A percentile compares a stretch with the other conserved stretches of the same genome.
Evolutionary conservation across 768 basidiomycete genomes (phyloP).

Genomic region (Tephrocybe rancida): DNA sequence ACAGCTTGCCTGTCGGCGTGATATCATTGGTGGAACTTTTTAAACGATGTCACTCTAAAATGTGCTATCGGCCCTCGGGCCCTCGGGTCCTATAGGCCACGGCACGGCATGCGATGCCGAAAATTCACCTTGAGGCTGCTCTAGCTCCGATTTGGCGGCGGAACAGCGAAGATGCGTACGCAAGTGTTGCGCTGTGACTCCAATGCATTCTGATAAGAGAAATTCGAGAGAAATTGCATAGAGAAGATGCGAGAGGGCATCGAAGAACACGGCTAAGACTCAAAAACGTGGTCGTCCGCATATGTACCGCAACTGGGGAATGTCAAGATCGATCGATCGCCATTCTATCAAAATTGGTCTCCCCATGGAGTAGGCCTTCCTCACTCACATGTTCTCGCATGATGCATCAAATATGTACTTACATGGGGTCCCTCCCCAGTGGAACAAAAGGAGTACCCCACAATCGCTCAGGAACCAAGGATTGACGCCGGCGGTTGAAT

Average conservation of each 20-base stretch:
- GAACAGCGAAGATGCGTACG: too few relatives aligned
- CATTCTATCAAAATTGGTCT: background rate
- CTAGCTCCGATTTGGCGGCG: too few relatives aligned
- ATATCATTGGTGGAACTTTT: too few relatives aligned
- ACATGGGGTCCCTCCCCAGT: too few relatives aligned
- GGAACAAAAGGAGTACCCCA: background rate
- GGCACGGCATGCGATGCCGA: too few relatives aligned
- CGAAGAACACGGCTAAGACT: background rate
- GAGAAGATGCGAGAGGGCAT: background rate
- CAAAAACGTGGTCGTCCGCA: background rate
- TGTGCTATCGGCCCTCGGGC: too few relatives aligned
- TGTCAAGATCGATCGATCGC: background rate
- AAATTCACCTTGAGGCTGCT: too few relatives aligned
- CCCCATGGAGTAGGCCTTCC: background rate
- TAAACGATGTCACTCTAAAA: too few relatives aligned
- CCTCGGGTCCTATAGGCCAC: too few relatives aligned
- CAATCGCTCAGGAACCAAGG: background rate
- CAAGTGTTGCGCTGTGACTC: background rate
- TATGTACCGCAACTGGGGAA: background rate
- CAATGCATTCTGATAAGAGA: background rate
- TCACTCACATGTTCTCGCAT: too few relatives aligned
- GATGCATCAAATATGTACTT: background rate
- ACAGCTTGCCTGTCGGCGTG: too few relatives aligned
- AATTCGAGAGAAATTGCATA: background rate
- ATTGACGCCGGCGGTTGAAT: background rate